Conservation (phyloP, 345 rosid genomes). For the Citrus cavaleriei region DNA sequence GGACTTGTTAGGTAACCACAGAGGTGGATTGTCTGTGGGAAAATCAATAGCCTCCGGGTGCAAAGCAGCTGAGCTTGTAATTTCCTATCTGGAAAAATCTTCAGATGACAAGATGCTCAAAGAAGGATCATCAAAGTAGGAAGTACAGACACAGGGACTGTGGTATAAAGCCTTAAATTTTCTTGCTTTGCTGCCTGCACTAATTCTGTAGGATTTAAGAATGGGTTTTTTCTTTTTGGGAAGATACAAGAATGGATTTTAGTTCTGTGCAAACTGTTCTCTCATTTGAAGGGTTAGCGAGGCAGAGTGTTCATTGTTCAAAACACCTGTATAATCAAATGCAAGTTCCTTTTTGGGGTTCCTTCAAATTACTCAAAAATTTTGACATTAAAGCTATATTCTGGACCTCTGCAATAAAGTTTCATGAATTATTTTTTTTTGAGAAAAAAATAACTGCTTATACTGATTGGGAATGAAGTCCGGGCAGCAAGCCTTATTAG, state of each 20-base stretch:
- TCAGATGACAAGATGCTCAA: constrained; percentile 32
- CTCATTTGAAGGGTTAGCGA: not conserved
- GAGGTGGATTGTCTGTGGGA: constrained; percentile 82
- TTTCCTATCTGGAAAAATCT: constrained; percentile 67
- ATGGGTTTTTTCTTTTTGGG: not conserved
- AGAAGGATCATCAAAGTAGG: constrained; percentile 14
- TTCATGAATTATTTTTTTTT: not conserved
- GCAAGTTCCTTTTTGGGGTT: not conserved
- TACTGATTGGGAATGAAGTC: not conserved
- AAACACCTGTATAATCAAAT: not conserved
- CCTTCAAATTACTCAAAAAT: not conserved
- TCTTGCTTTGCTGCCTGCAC: not conserved
- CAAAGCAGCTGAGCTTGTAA: constrained; percentile 84
- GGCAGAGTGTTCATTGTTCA: not conserved
- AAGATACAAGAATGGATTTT: not conserved
- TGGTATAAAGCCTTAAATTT: not conserved
- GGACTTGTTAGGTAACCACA: constrained; percentile 69
- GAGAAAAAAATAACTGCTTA: not conserved
- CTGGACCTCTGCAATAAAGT: not conserved
- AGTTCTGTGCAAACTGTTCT: not conserved
- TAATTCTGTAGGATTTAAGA: not conserved
- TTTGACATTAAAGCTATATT: not conserved
- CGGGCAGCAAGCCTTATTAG: not conserved
- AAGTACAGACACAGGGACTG: not conserved
- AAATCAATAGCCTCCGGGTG: constrained; percentile 81